A percentile compares a stretch with the other conserved stretches of the same genome.
Conservation (phyloP, 2,329 filamentous ascomycete genomes). For the Aspergillus neotritici region DNA sequence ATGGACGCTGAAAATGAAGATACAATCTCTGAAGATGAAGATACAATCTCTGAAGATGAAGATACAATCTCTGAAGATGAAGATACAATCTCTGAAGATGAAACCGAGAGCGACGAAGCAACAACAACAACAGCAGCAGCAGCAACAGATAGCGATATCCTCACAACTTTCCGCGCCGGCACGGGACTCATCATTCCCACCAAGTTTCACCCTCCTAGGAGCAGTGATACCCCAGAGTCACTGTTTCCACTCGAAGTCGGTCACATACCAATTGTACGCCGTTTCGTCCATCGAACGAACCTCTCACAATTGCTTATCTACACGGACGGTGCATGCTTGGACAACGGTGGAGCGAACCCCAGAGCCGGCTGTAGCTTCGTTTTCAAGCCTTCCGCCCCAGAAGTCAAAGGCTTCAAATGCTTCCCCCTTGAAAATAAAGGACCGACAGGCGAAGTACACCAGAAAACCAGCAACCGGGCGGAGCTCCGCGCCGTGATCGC, state of each 20-base stretch:
- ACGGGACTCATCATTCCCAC: slow-evolving; percentile 30
- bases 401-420: slow-evolving; percentile 9
- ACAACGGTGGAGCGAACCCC: slow-evolving; percentile 38
- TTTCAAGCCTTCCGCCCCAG: slow-evolving; percentile 8
- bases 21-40: too few relatives aligned
- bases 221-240: not conserved
- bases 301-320: slow-evolving; percentile 35
- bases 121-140: too few relatives aligned
- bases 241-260: slow-evolving; percentile 3
- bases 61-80: too few relatives aligned
- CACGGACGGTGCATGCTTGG: slow-evolving; percentile 44
- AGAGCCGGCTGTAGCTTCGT: slow-evolving; percentile 41
- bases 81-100: too few relatives aligned
- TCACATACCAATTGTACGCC: not conserved
- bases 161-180: slow-evolving; percentile 3
- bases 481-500: slow-evolving; percentile 52
- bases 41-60: too few relatives aligned
- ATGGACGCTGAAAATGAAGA: too few relatives aligned
- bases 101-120: too few relatives aligned
- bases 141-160: too few relatives aligned
- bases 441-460: slow-evolving; percentile 33
- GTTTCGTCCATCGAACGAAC: slow-evolving; percentile 27
- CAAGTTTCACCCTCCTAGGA: slow-evolving; percentile 26
- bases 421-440: slow-evolving; percentile 42
- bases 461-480: slow-evolving; percentile 50